Base-by-base conservation (phyloP, 768 basidiomycete species). In the Suillus clintonianus region DNA sequence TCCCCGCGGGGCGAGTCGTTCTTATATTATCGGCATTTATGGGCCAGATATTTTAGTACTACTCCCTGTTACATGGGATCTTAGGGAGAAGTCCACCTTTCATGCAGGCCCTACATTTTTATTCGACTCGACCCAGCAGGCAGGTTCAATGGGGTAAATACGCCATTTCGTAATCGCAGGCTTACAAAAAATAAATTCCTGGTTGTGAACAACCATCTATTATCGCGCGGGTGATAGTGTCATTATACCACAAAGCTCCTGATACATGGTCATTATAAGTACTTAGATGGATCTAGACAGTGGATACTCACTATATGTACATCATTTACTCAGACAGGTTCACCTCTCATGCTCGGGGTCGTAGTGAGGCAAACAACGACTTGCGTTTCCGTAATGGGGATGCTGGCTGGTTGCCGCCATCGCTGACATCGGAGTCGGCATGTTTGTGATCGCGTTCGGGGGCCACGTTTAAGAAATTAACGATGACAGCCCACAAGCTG, bases 401-500 rank as follows among this genome's bases (percentile, higher is more conserved):
- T 30, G 59, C 9, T 15, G 62, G 43, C 41, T 17, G 39, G 19
- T 57, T 36, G 8, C 24, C 7, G 19, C 24, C 11, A 17, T 64
- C 41, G n/a, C 37, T 50, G 47, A 55, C 43, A 54, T 69, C 67
- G 48, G 65, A 63, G 53, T 68, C 65, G 7, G 69, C 68, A n/a
- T 45, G 67, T 5, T 71, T 71, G n/a, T 66, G 73, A 27, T 78
- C 74, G 57, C 81, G 82, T 34, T 84, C 84, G 14, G 87, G 81
- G 2, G 80, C 75, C 13, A 76, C 74, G 14, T 87, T 86, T 64
- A 95, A 78, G 65, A 88, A 88, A 60, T 88, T 87, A 59, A 88
- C 77, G 57, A 92, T 72, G 37, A 86, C 75, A 17, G 82, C 78
- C 93, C 92, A 94, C 37, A 95, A 78, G 68, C 83, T 86, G 70